Conservation (phyloP, 805 yeast genomes). For the Tetrapisispora taiwanensis region DNA sequence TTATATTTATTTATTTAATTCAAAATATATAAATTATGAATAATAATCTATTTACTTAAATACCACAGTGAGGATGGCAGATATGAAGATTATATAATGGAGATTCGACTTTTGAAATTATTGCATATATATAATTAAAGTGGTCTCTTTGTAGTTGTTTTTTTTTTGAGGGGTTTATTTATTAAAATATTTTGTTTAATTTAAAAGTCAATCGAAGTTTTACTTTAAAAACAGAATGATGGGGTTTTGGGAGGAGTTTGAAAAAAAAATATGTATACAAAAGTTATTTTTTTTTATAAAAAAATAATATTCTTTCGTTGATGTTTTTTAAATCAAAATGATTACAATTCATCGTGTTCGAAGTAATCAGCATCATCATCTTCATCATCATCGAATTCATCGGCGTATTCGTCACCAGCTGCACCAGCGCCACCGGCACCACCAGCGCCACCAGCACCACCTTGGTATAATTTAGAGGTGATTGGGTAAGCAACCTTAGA, state of each 20-base stretch:
- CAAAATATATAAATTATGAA: neutral
- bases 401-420: constrained; percentile 29
- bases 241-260: too few relatives aligned
- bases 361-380: constrained; percentile 45
- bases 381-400: constrained; percentile 46
- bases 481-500: constrained; percentile 83
- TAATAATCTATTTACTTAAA: neutral
- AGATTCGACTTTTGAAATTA: neutral
- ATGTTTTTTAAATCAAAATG: too few relatives aligned
- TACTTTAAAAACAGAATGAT: too few relatives aligned
- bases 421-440: constrained; percentile 38
- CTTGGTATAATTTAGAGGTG: constrained; percentile 70
- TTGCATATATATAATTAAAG: too few relatives aligned
- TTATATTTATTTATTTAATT: constrained; percentile 1
- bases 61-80: too few relatives aligned
- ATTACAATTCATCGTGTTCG: constrained; percentile 61
- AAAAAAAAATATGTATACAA: too few relatives aligned
- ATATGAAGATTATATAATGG: neutral
- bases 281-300: too few relatives aligned
- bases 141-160: too few relatives aligned
- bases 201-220: too few relatives aligned
- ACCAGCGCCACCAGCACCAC: constrained; percentile 35
- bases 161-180: too few relatives aligned
- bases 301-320: too few relatives aligned
- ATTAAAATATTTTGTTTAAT: too few relatives aligned